Evolutionary conservation across 345 rosid species (phyloP).

Genomic region (Heritiera fomes): DNA sequence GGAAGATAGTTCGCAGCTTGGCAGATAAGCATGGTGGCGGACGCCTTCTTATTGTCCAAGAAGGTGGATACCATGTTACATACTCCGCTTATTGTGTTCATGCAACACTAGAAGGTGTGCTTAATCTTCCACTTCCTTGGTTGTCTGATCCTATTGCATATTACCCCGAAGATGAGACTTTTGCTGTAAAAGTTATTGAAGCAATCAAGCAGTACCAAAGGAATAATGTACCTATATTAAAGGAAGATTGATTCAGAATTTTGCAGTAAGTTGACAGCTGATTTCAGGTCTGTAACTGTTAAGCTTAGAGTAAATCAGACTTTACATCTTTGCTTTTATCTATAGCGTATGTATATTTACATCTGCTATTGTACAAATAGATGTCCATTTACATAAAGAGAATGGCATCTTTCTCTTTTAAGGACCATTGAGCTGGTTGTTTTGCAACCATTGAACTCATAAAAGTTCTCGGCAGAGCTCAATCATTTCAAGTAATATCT

Average conservation of each 20-base stretch:
- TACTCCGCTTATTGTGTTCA: slow-evolving; percentile 93
- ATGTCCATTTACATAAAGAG: background rate
- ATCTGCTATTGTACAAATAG: background rate
- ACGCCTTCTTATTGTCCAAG: slow-evolving; percentile 78
- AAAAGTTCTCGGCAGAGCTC: background rate
- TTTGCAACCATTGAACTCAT: background rate
- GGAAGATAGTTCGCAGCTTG: slow-evolving; percentile 42
- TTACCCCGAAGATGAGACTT: slow-evolving; percentile 78
- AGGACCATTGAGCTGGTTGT: background rate
- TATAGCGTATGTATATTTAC: background rate
- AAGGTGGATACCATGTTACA: slow-evolving; percentile 88
- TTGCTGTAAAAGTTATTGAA: slow-evolving; percentile 49
- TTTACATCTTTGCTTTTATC: background rate
- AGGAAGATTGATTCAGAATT: slow-evolving; percentile 35
- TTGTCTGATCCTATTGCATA: slow-evolving; percentile 62
- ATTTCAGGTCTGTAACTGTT: too few relatives aligned
- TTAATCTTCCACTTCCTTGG: slow-evolving; percentile 49
- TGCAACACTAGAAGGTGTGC: slow-evolving; percentile 82
- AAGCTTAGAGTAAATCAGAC: too few relatives aligned
- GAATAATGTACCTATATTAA: slow-evolving; percentile 49
- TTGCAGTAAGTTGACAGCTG: background rate
- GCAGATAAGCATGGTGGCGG: slow-evolving; percentile 59
- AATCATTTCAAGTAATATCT: background rate
- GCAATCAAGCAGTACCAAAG: slow-evolving; percentile 49
- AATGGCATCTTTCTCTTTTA: background rate